Percentiles rank a stretch among this genome's conserved stretches.
These are phyloP conservation scores for Sonneratia alba DNA, from an alignment of 345 rosid genomes.

Conservation along the genomic window DNA sequence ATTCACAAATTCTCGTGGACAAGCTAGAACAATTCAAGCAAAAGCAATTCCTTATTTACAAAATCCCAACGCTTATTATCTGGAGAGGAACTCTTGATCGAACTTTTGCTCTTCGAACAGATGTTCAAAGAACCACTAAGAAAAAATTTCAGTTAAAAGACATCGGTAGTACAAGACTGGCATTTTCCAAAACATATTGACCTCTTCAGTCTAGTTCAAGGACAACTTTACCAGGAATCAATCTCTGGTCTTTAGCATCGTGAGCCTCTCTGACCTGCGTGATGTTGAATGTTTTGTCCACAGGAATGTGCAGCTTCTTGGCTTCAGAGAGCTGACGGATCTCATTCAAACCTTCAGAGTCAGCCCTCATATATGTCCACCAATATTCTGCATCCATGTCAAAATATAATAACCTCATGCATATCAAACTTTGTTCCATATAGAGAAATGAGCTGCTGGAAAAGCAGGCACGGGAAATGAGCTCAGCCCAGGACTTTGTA, in stretches of 20 bases:
- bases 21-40: not conserved
- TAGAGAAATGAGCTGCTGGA: not conserved
- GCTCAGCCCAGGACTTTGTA: not conserved
- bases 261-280: conserved; percentile 80
- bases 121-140: conserved; percentile 1
- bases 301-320: conserved; percentile 67
- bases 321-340: conserved; percentile 62
- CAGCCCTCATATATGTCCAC: conserved; percentile 92
- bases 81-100: not conserved
- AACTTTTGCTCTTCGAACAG: not conserved
- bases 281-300: conserved; percentile 71
- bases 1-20: not conserved
- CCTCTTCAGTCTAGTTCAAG: conserved; percentile 48
- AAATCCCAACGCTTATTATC: not conserved
- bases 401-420: not conserved
- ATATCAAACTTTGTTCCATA: not conserved
- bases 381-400: conserved; percentile 48
- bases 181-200: not conserved
- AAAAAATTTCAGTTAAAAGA: not conserved
- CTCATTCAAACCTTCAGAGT: conserved; percentile 72
- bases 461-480: not conserved
- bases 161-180: not conserved
- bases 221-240: conserved; percentile 76
- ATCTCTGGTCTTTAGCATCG: conserved; percentile 63
- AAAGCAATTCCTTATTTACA: not conserved